Conservation (phyloP, 331 rosid genomes). For the Quercus lobata region DNA sequence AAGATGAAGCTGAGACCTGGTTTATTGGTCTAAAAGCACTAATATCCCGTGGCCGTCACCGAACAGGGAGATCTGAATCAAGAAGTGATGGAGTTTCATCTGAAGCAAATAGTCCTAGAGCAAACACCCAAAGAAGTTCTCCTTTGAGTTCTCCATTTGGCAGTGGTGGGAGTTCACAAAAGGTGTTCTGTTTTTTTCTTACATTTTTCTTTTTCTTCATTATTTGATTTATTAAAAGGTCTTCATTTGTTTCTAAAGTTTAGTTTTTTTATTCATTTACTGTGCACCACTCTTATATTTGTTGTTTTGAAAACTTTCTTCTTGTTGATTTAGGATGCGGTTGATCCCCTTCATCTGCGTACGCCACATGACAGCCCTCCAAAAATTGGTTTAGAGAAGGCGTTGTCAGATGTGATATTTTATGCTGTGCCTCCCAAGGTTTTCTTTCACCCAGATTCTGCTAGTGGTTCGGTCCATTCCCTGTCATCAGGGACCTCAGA, state of each 20-base stretch:
- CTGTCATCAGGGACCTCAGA: slow-evolving; percentile 32
- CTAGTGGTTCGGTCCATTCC: slow-evolving; percentile 24
- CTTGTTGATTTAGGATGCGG: slow-evolving; percentile 27
- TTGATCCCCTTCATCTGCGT: slow-evolving; percentile 22
- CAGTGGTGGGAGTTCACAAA: slow-evolving; percentile 35
- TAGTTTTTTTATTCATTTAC: background rate
- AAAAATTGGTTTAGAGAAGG: slow-evolving; percentile 33
- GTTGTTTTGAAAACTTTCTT: background rate
- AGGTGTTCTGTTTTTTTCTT: slow-evolving; percentile 25
- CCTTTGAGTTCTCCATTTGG: slow-evolving; percentile 38
- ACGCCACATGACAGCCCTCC: slow-evolving; percentile 27
- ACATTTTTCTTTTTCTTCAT: background rate
- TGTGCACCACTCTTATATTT: background rate
- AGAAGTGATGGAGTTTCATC: slow-evolving; percentile 35
- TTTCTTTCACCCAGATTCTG: slow-evolving; percentile 26
- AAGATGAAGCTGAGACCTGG: slow-evolving; percentile 51
- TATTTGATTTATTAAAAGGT: background rate
- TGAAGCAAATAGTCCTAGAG: slow-evolving; percentile 38
- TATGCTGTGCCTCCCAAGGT: slow-evolving; percentile 31
- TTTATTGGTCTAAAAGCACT: slow-evolving; percentile 35
- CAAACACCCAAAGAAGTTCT: slow-evolving; percentile 33
- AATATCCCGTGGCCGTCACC: slow-evolving; percentile 28
- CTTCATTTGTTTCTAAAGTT: background rate
- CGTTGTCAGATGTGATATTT: slow-evolving; percentile 26
- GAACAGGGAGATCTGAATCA: slow-evolving; percentile 23